Evolutionary conservation across 129 eudicot genomes (phyloP), one percentile per base, ranked within the genome.

Genomic region (Flaveria sonorensis): DNA sequence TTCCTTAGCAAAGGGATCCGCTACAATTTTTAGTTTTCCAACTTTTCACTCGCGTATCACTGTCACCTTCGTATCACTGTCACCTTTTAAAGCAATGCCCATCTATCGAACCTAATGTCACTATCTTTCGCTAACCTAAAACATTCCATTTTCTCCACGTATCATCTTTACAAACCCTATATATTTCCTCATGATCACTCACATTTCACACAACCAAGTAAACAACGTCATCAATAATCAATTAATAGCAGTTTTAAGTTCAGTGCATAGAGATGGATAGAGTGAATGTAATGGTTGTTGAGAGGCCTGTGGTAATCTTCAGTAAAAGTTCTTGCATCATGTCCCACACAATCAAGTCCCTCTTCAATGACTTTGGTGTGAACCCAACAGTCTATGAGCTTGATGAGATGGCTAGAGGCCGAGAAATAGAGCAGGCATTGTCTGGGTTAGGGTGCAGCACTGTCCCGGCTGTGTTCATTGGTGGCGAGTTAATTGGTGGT

Each of bases 251-350:
- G 7, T 15, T n/a, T 19, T 32, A 12, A 40, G 26, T 43, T 75
- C 6, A 10, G 0, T 3, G 23, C 21, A 2, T 51, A 14, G 11
- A 3, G 20, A 89, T 92, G 97, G 97, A 92, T 2, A 73, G 72
- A n/a, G 85, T 92, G 24, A 82, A 76, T 48, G 74, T 30, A 56
- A 84, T 92, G 87, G 96, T 89, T 76, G 71, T 86, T 0, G 90
- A 87, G 46, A 89, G 78, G 81, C 91, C 96, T 11, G 88, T 87
- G 77, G 97, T 92, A 72, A 87, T 92, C 83, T 92, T 89, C 56
- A 89, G 92, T 81, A 89, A 87, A 87, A 89, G 74, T 45, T 61
- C 77, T 10, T 92, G 96, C 77, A 81, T 88, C 86, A 72, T 92
- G 79, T 81, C 88, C 72, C 85, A 92, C 90, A 85, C 96, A 0